Conservation (phyloP, 2,329 filamentous ascomycete species). For the Stagonosporopsis tanaceti region DNA sequence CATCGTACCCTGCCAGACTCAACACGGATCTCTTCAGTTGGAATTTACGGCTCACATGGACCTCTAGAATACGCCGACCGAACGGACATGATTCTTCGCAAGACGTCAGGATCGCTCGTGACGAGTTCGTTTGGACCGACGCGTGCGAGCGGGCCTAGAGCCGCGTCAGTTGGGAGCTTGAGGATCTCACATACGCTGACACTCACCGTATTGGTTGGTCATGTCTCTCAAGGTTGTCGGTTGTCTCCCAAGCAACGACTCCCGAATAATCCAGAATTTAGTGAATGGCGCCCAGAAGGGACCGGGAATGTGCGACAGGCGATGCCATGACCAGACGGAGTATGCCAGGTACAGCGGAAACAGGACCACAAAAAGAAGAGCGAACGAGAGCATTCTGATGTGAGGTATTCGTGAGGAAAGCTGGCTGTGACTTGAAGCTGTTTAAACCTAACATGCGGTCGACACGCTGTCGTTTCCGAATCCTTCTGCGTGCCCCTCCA, state of each 20-base stretch:
- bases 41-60: constrained; percentile 32
- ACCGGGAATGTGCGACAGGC: constrained; percentile 26
- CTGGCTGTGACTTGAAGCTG: background rate
- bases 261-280: constrained; percentile 20
- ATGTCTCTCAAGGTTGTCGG: constrained; percentile 2
- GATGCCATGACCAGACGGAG: constrained; percentile 17
- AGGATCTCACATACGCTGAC: background rate
- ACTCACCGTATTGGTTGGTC: constrained; percentile 22
- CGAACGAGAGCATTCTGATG: background rate
- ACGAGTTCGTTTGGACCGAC: constrained; percentile 57
- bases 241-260: constrained; percentile 18
- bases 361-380: background rate
- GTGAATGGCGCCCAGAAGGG: constrained; percentile 25
- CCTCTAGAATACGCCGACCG: constrained; percentile 47
- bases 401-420: background rate
- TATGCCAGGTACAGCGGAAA: background rate
- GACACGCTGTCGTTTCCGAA: background rate
- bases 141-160: constrained; percentile 23
- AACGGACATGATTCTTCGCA: constrained; percentile 54
- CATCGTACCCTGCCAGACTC: constrained; percentile 38
- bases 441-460: background rate
- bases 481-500: background rate
- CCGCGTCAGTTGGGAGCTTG: background rate
- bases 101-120: constrained; percentile 58
- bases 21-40: background rate